phyloP scores from a whole-genome alignment of 164 flowering plant species.

The Chimonanthus salicifolius region DNA sequence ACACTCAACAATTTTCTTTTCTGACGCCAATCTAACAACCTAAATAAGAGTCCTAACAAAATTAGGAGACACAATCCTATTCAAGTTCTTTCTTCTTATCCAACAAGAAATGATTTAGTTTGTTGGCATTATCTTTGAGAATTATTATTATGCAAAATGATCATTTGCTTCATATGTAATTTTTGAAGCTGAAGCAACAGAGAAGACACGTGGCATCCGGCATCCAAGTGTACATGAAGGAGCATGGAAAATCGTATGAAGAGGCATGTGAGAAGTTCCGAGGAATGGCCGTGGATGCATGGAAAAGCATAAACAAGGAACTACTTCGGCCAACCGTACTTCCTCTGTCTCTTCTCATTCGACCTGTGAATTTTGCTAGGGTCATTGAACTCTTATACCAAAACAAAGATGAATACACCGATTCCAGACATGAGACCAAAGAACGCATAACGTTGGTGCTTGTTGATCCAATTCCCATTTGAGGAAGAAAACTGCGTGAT shows the following conservation, averaged over 20 bases:
- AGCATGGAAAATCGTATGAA: constrained; percentile 5
- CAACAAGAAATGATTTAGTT: too few species aligned
- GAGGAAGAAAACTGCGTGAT: too few species aligned
- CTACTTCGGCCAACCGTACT: not conserved
- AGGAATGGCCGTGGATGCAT: constrained; percentile 5
- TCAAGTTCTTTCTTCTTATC: too few species aligned
- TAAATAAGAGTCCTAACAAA: too few species aligned
- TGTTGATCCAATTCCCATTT: constrained; percentile 1
- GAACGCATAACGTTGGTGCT: not conserved
- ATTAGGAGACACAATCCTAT: too few species aligned
- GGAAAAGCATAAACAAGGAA: constrained; percentile 11
- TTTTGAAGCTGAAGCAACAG: constrained; percentile 5
- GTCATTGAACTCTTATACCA: not conserved
- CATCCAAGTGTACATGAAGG: constrained; percentile 16
- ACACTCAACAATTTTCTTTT: too few species aligned
- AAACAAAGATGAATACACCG: not conserved
- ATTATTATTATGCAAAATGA: too few species aligned
- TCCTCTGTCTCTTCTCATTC: not conserved
- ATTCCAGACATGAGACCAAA: constrained; percentile 5
- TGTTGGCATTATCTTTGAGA: too few species aligned
- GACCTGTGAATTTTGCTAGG: not conserved
- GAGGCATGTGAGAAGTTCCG: constrained; percentile 1
- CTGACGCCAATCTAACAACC: too few species aligned
- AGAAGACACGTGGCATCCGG: constrained; percentile 11
- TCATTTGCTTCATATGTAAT: not conserved